Evolutionary conservation across 1,284 basidiomycete species (phyloP), one percentile per base, ranked within the genome.

Genomic region (Ceratobasidium theobromae): DNA sequence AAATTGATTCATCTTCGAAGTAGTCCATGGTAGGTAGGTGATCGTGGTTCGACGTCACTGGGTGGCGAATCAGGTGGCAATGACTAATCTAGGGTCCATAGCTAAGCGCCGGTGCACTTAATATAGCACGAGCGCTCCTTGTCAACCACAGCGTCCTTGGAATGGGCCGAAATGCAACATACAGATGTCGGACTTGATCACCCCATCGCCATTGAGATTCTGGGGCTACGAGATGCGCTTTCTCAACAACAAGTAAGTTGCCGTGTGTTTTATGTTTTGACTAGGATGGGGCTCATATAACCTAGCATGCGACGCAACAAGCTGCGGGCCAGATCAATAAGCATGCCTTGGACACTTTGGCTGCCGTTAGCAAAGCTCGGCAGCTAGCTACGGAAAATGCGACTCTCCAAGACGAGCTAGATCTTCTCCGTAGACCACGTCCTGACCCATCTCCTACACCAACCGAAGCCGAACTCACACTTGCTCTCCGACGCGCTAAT

Each of bases 261-360:
- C 9, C 16, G 16, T 11, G 25, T 18, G 9, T 11, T 12, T 11
- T 6, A n/a, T 8, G 16, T 16, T 4, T 30, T 23, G 4, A n/a
- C 16, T 28, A 18, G 16, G 28, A 58, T n/a, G n/a, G 16, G 8
- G 55, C 55, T 64, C 14, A 51, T 48, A 5, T 45, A 40, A 52
- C 41, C 28, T 16, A 89, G 87, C 84, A 86, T 75, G 87, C 89
- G 76, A 83, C 85, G 3, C 82, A 88, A 71, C 73, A 77, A 51
- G 79, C 83, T n/a, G 80, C 86, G 2, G 75, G 88, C 53, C 87
- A 85, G 71, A 79, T 89, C 3, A 87, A 88, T 70, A 78, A 81
- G 45, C 82, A 84, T 64, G 81, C 85, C 3, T 75, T 88, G 14
- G 82, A 87, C 11, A 74, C 80, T 2, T 76, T 82, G 1, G 76